A percentile compares a stretch with the other conserved stretches of the same genome.
Evolutionary conservation across 2,329 filamentous ascomycete genomes (phyloP).

Genomic region (Penicillium hordei): DNA sequence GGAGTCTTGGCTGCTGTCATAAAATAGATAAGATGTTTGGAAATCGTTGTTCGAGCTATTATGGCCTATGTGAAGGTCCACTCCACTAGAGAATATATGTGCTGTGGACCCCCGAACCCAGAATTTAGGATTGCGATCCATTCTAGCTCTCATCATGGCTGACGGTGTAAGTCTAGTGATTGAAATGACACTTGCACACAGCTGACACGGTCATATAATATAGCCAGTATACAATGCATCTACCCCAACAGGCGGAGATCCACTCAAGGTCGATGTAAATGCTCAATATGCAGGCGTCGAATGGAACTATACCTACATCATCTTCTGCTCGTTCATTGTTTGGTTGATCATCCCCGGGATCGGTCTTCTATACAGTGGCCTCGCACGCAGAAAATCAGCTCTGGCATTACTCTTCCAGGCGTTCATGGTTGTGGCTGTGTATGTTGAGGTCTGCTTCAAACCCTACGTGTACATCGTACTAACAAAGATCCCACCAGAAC

Average conservation of each 20-base stretch:
- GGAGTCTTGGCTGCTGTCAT: background rate
- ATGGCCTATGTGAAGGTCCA: background rate
- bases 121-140: background rate
- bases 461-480: background rate
- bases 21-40: slow-evolving; percentile 3
- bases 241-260: slow-evolving; percentile 56
- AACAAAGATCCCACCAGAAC: slow-evolving; percentile 23
- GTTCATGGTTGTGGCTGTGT: slow-evolving; percentile 58
- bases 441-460: slow-evolving; percentile 14
- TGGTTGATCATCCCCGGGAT: slow-evolving; percentile 68
- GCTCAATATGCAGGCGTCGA: slow-evolving; percentile 59
- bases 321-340: slow-evolving; percentile 59
- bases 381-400: slow-evolving; percentile 62
- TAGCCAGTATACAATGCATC: slow-evolving; percentile 39
- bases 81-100: background rate
- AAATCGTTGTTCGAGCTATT: background rate
- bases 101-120: background rate
- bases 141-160: slow-evolving; percentile 8
- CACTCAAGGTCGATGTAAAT: slow-evolving; percentile 56
- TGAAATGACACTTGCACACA: background rate
- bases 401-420: slow-evolving; percentile 63
- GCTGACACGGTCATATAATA: slow-evolving; percentile 10
- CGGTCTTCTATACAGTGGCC: slow-evolving; percentile 63
- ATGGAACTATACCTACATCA: slow-evolving; percentile 61
- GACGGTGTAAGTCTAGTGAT: slow-evolving; percentile 6